Conservation (phyloP, 129 eudicot species). For the Apium graveolens region DNA sequence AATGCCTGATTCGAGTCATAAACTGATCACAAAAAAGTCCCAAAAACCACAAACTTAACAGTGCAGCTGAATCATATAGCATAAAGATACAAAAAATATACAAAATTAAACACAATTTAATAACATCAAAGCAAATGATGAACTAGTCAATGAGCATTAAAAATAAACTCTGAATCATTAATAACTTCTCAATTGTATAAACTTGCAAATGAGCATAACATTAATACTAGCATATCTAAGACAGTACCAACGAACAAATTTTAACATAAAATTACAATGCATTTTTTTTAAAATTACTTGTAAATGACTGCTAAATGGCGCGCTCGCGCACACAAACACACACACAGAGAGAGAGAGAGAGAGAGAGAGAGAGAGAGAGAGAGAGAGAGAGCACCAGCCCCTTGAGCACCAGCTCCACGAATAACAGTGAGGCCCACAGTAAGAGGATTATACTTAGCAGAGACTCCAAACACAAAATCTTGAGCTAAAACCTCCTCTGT, state of each 20-base stretch:
- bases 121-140: background rate
- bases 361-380: background rate
- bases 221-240: background rate
- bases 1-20: background rate
- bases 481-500: background rate
- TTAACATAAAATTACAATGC: background rate
- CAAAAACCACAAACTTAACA: background rate
- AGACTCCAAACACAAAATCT: constrained; percentile 9
- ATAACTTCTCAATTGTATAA: background rate
- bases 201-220: background rate
- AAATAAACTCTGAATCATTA: background rate
- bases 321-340: too few species aligned
- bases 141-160: background rate
- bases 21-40: background rate
- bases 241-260: background rate
- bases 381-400: constrained; percentile 21
- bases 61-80: background rate
- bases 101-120: background rate
- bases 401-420: constrained; percentile 27
- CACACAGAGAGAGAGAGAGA: background rate
- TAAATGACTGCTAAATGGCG: background rate
- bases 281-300: too few species aligned
- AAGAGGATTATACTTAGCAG: constrained; percentile 10
- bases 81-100: background rate
- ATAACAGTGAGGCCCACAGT: constrained; percentile 19